phyloP scores from a whole-genome alignment of 1,139 yeast species.

The Saccharomyces hybrid region DNA sequence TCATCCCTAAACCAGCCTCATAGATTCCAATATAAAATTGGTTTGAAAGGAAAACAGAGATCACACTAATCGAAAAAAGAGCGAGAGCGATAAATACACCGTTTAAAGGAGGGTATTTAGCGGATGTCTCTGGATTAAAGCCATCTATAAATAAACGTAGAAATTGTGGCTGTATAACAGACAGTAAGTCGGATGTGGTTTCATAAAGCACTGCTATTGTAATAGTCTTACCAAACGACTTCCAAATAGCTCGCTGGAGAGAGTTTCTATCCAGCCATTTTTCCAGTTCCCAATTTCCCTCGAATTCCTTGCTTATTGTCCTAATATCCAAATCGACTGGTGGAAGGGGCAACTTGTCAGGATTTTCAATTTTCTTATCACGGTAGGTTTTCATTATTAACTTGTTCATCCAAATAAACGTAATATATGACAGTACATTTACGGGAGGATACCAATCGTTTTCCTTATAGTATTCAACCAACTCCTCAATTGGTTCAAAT shows the following conservation, averaged over 20 bases:
- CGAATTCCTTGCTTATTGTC: conserved; percentile 31
- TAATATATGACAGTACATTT: conserved; percentile 43
- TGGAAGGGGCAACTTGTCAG: conserved; percentile 48
- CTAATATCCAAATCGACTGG: conserved; percentile 43
- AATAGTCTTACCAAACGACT: conserved; percentile 44
- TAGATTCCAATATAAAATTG: conserved; percentile 46
- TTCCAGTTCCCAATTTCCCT: conserved; percentile 36
- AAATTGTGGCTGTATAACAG: conserved; percentile 52
- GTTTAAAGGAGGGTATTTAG: conserved; percentile 37
- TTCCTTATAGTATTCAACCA: conserved; percentile 35
- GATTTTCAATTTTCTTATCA: conserved; percentile 40
- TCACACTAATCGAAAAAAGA: conserved; percentile 43
- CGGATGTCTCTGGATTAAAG: conserved; percentile 34
- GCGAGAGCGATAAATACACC: conserved; percentile 46
- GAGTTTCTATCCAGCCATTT: conserved; percentile 33
- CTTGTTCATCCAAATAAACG: conserved; percentile 58
- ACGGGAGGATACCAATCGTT: conserved; percentile 34
- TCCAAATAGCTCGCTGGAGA: conserved; percentile 37
- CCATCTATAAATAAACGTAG: conserved; percentile 43
- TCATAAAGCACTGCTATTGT: conserved; percentile 41
- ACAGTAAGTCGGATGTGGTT: conserved; percentile 38
- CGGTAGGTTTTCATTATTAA: conserved; percentile 44
- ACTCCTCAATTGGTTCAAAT: conserved; percentile 42
- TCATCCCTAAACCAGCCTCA: conserved; percentile 46
- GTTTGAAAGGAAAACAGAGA: conserved; percentile 43